A percentile compares a stretch with the other conserved stretches of the same genome.
Conservation (phyloP, 345 rosid genomes). For the Heritiera fomes region DNA sequence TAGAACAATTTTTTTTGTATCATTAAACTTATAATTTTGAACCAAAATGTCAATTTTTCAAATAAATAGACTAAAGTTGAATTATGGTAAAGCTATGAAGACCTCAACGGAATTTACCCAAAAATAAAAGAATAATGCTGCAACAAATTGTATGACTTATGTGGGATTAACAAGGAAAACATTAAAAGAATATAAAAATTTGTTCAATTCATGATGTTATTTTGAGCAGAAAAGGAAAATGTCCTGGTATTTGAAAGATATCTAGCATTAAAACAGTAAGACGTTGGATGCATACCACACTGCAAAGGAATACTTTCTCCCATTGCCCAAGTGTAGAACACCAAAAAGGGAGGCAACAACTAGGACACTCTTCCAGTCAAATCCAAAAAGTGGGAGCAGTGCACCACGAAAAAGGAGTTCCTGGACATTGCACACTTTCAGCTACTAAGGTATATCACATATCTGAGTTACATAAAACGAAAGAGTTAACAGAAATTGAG, state of each 20-base stretch:
- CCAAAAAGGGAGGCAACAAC: constrained; percentile 67
- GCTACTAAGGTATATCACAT: background rate
- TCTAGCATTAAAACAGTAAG: background rate
- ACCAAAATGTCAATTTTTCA: too few relatives aligned
- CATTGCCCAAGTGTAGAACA: constrained; percentile 72
- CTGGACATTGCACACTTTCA: constrained; percentile 36
- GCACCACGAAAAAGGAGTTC: constrained; percentile 86
- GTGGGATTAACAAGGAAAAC: too few relatives aligned
- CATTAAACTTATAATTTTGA: too few relatives aligned
- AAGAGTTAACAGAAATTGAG: background rate
- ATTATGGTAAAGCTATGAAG: too few relatives aligned
- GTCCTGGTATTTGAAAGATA: background rate
- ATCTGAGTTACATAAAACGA: background rate
- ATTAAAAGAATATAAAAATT: background rate
- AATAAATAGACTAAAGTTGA: too few relatives aligned
- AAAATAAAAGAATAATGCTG: background rate
- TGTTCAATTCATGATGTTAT: background rate
- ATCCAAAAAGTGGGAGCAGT: constrained; percentile 67
- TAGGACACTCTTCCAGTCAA: constrained; percentile 60
- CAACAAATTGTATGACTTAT: background rate
- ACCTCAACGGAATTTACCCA: too few relatives aligned
- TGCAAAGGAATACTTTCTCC: constrained; percentile 86
- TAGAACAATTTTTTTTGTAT: too few relatives aligned
- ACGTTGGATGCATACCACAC: constrained; percentile 52
- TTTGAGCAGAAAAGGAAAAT: background rate